Evolutionary conservation across 768 basidiomycete genomes (phyloP).

Genomic region (Tulasnella calospora): DNA sequence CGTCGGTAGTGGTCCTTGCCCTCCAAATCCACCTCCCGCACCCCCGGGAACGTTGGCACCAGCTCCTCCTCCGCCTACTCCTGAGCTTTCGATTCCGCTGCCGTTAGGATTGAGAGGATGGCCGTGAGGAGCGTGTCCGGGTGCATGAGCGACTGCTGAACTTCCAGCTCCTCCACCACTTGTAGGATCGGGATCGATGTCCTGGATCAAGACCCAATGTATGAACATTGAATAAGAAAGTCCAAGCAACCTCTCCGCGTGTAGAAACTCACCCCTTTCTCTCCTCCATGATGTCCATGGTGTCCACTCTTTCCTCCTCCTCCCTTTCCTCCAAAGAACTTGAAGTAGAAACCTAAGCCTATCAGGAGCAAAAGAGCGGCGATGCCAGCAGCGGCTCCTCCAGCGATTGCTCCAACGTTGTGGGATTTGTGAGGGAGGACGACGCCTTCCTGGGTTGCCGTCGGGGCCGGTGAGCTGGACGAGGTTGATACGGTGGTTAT

Average conservation of each 20-base stretch:
- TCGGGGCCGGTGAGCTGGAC: neutral
- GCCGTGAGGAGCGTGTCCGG: neutral
- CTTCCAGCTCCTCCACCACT: neutral
- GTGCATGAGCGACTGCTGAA: neutral
- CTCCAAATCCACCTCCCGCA: neutral
- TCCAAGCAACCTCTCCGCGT: no score
- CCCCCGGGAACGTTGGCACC: neutral
- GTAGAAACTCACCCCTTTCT: neutral
- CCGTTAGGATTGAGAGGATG: neutral
- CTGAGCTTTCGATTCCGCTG: neutral
- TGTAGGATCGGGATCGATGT: neutral
- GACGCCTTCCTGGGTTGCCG: neutral
- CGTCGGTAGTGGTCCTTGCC: neutral
- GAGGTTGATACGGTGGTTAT: neutral
- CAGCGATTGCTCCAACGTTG: neutral
- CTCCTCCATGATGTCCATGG: neutral
- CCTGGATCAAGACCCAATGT: neutral
- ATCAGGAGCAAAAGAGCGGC: neutral
- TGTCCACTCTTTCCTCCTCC: neutral
- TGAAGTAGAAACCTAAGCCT: neutral
- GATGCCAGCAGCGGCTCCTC: neutral
- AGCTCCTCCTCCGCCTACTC: neutral
- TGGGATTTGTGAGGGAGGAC: neutral
- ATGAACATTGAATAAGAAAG: no score
- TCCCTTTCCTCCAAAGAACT: neutral